Base-by-base conservation (phyloP, 2,329 filamentous ascomycete species). In the Mycosphaerelloides madeirae region DNA sequence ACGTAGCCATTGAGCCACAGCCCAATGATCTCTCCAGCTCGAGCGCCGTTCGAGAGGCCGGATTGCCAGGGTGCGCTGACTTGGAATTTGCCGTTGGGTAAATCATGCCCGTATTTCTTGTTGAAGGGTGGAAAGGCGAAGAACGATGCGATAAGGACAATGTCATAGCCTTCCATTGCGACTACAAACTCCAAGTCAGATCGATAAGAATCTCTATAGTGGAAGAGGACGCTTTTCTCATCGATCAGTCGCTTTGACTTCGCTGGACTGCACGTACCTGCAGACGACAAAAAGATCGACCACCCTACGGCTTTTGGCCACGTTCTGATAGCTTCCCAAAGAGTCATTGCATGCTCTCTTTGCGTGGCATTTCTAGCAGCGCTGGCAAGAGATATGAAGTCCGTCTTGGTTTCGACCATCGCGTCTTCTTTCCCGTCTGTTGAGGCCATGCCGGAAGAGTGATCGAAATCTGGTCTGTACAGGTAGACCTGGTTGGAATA, bases 21-120 rank as follows among this genome's bases (percentile, higher is more conserved):
- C 12, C 83, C 83, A 38, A 85, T 72, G 38, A 87, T 79, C 59
- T 83, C 79, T 33, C 83, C 83, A 15, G 75, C 73, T 43, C 75
- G 71, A 6, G 49, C 49, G n/a, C 77, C 79, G 44, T 79, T 79
- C 6, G 70, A 72, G 2, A 82, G 57, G 0, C 70, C 78, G 0
- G 75, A 73, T 58, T 81, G 78, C 79, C 79, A 82, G 0, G 72
- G 66, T 0, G 77, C 73, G 1, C 73, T 70, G 18, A 81, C 64
- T 29, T 70, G 65, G 43, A 75, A 76, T 20, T 66, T 68, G 1
- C 63, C 66, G 2, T 62, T 61, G 1, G 59, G 55, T 18, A 61
- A 65, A 14, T 28, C 19, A 9, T 62, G 49, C n/a, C 75, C 75
- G 47, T 71, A 79, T 8, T 42, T 34, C 15, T 48, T 33, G 31